A percentile compares a stretch with the other conserved stretches of the same genome.
These are phyloP conservation scores for Vanrija sp. DNA, from an alignment of 1,284 basidiomycete species.

Conservation along the genomic window DNA sequence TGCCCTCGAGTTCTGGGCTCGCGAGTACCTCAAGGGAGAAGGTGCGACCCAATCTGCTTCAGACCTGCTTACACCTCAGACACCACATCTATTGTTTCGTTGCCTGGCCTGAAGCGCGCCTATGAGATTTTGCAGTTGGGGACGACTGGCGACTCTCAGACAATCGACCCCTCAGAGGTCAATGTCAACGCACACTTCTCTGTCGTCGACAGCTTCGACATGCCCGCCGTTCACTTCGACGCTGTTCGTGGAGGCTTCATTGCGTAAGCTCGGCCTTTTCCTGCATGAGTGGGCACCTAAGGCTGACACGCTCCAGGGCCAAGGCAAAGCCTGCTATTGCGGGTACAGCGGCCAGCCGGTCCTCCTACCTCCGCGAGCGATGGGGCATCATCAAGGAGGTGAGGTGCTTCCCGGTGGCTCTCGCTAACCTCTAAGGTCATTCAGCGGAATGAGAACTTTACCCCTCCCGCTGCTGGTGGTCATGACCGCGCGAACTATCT, in stretches of 20 bases:
- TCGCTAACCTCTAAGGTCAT: constrained; percentile 53
- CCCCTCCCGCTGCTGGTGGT: constrained; percentile 84
- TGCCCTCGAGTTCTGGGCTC: constrained; percentile 77
- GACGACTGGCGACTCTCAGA: constrained; percentile 53
- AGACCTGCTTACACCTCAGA: constrained; percentile 20
- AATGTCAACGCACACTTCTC: constrained; percentile 82
- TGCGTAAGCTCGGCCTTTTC: constrained; percentile 6
- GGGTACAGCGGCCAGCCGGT: constrained; percentile 72
- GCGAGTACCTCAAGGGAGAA: constrained; percentile 88
- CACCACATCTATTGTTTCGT: constrained; percentile 33
- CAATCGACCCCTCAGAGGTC: constrained; percentile 57
- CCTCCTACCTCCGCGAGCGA: constrained; percentile 71
- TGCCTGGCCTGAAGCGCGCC: constrained; percentile 65
- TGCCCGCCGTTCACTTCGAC: constrained; percentile 90
- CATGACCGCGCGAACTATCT: constrained; percentile 77
- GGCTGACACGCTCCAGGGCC: constrained; percentile 43
- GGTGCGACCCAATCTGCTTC: constrained; percentile 53
- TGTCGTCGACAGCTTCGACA: constrained; percentile 85
- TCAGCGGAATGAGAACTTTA: constrained; percentile 90
- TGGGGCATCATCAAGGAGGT: constrained; percentile 82
- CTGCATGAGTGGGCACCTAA: not conserved
- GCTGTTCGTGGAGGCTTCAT: constrained; percentile 56
- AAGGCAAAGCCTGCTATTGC: constrained; percentile 59
- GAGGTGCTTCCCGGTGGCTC: not conserved
- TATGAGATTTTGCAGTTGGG: constrained; percentile 76